Evolutionary conservation across 2,329 filamentous ascomycete genomes (phyloP), one percentile per base, ranked within the genome.

Genomic region (Neopestalotiopsis sp.): DNA sequence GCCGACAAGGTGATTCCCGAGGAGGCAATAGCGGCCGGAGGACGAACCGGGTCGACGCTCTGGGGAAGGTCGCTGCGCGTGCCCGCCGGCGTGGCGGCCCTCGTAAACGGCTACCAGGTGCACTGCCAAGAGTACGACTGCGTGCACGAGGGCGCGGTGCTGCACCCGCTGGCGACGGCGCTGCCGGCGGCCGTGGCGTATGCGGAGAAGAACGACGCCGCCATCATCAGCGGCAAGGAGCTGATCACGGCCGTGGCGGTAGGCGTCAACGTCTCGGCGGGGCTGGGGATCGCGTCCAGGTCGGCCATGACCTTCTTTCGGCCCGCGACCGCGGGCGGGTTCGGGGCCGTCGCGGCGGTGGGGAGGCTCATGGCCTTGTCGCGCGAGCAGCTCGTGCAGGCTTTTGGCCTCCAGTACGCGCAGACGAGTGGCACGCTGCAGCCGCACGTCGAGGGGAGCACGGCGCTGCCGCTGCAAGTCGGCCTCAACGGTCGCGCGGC

Each of bases 61-160:
- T 69, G 68, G 68, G 68, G 68, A 2, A 64, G 64, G 6, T 34
- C 3, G 1, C 56, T 17, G n/a, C 64, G 68, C n/a, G 65, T 56
- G 2, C 64, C 68, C 10, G 68, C 64, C 34, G 65, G 64, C 14
- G n/a, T 58, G 20, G 68, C 68, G 34, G 63, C 68, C 20, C 34
- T 69, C 20, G 45, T 67, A 5, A 69, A 69, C 24, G 57, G 53
- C 13, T 69, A 67, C 65, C 68, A 69, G 57, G 68, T 69, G 1
- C 68, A 69, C 42, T 67, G 68, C 58, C 68, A 69, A 32, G 68
- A 69, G 40, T 69, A 67, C 58, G 68, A 69, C 65, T 69, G 68
- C 42, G 68, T 69, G 7, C 68, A 69, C 32, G 68, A 69, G 32
- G 68, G 64, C 28, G 68, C 68, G 42, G 64, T 69, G 10, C 40